Conservation (phyloP, 345 rosid species). For the Populus tremula region DNA sequence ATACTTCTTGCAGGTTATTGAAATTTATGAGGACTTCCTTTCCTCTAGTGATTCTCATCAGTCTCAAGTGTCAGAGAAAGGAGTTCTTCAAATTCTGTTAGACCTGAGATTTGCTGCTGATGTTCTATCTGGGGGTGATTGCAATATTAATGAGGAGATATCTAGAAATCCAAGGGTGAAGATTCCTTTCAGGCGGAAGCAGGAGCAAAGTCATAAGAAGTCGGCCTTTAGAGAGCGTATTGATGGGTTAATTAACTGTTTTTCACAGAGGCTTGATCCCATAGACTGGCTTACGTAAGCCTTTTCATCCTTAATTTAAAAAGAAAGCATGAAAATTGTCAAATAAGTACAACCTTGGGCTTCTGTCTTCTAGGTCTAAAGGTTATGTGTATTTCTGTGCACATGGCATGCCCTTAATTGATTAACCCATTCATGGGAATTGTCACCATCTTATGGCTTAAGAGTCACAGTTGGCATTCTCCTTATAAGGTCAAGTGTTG, state of each 20-base stretch:
- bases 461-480: neutral
- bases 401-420: neutral
- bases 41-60: constrained; percentile 58
- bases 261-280: constrained; percentile 84
- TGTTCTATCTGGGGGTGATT: constrained; percentile 76
- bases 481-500: neutral
- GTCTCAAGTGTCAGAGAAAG: constrained; percentile 86
- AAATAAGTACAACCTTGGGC: neutral
- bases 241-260: constrained; percentile 55
- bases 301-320: constrained; percentile 6
- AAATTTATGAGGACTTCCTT: constrained; percentile 68
- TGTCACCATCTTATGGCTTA: neutral
- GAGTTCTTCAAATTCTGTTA: constrained; percentile 77
- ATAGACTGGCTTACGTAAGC: constrained; percentile 99
- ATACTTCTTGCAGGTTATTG: constrained; percentile 57
- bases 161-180: constrained; percentile 51
- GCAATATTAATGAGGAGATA: constrained; percentile 43
- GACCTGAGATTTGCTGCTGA: constrained; percentile 86
- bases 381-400: neutral
- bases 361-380: neutral
- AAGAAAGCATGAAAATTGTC: neutral
- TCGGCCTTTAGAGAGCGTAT: constrained; percentile 49
- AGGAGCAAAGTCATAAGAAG: constrained; percentile 50
- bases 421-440: neutral
- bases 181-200: constrained; percentile 63